Percentiles rank a stretch among this genome's conserved stretches.
Conservation (phyloP, 2,329 filamentous ascomycete species). For the Beauveria sp. region DNA sequence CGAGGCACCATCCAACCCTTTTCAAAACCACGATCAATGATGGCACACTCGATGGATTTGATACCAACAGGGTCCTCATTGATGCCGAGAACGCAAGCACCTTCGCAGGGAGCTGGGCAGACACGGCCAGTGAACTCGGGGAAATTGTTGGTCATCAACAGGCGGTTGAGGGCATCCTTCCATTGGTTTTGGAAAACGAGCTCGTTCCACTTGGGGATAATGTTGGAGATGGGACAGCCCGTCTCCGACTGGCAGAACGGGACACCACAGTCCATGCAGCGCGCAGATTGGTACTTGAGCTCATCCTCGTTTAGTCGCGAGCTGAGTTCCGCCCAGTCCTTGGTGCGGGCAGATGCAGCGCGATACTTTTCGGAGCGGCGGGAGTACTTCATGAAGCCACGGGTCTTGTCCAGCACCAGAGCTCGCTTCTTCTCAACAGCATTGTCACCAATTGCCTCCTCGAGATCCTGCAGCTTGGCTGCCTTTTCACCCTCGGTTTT, state of each 20-base stretch:
- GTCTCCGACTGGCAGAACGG: slow-evolving; percentile 97
- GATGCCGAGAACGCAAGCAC: slow-evolving; percentile 91
- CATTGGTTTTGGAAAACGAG: slow-evolving; percentile 70
- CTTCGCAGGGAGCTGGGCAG: slow-evolving; percentile 92
- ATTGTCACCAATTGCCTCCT: slow-evolving; percentile 79
- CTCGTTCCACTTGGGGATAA: slow-evolving; percentile 96
- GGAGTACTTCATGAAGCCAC: slow-evolving; percentile 95
- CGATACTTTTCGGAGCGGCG: slow-evolving; percentile 92
- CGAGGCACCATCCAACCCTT: slow-evolving; percentile 95
- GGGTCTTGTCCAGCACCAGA: slow-evolving; percentile 93
- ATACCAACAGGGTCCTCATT: slow-evolving; percentile 96
- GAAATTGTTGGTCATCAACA: slow-evolving; percentile 98
- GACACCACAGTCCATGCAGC: slow-evolving; percentile 98
- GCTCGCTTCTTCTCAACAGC: slow-evolving; percentile 85
- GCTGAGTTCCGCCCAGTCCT: slow-evolving; percentile 90
- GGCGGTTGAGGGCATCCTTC: slow-evolving; percentile 82
- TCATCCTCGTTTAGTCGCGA: slow-evolving; percentile 85
- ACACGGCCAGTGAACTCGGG: slow-evolving; percentile 96
- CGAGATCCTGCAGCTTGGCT: slow-evolving; percentile 71
- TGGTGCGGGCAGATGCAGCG: slow-evolving; percentile 70
- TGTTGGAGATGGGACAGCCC: slow-evolving; percentile 92
- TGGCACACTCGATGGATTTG: slow-evolving; percentile 96
- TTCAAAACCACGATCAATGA: slow-evolving; percentile 94
- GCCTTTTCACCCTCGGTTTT: slow-evolving; percentile 63
- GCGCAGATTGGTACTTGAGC: slow-evolving; percentile 91